A percentile compares a stretch with the other conserved stretches of the same genome.
These are phyloP conservation scores for Starmerella riodocensis DNA, from an alignment of 805 yeast genomes.

Conservation along the genomic window DNA sequence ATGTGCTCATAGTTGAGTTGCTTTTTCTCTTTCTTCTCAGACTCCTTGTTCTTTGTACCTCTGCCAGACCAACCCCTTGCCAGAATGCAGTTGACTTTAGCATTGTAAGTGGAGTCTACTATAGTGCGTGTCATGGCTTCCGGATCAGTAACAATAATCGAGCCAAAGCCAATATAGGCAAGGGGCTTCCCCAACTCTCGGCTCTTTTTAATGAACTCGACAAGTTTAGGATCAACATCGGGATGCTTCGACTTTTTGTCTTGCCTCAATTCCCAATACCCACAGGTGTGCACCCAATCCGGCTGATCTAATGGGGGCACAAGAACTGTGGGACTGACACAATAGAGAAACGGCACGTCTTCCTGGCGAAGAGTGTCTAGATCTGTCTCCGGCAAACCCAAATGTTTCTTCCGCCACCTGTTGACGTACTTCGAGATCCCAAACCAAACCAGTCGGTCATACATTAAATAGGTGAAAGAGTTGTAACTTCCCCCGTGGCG, in stretches of 20 bases:
- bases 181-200: constrained; percentile 47
- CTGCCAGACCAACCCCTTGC: constrained; percentile 95
- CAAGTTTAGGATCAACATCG: constrained; percentile 41
- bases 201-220: constrained; percentile 51
- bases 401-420: constrained; percentile 63
- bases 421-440: constrained; percentile 81
- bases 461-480: constrained; percentile 80
- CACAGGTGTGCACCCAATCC: constrained; percentile 92
- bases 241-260: constrained; percentile 32
- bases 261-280: constrained; percentile 82
- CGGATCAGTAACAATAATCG: constrained; percentile 82
- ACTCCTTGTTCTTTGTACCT: constrained; percentile 26
- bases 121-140: constrained; percentile 63
- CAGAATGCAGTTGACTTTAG: constrained; percentile 75
- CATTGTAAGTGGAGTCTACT: constrained; percentile 59
- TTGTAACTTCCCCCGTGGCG: constrained; percentile 87
- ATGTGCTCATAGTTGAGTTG: constrained; percentile 33
- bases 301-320: constrained; percentile 90
- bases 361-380: constrained; percentile 59
- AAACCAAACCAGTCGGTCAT: constrained; percentile 87
- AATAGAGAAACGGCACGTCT: constrained; percentile 77
- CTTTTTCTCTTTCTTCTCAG: constrained; percentile 14
- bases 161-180: constrained; percentile 90
- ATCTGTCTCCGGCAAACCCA: constrained; percentile 55
- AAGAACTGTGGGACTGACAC: constrained; percentile 73